Conservation (phyloP, 345 rosid species). For the Euclidium syriacum region DNA sequence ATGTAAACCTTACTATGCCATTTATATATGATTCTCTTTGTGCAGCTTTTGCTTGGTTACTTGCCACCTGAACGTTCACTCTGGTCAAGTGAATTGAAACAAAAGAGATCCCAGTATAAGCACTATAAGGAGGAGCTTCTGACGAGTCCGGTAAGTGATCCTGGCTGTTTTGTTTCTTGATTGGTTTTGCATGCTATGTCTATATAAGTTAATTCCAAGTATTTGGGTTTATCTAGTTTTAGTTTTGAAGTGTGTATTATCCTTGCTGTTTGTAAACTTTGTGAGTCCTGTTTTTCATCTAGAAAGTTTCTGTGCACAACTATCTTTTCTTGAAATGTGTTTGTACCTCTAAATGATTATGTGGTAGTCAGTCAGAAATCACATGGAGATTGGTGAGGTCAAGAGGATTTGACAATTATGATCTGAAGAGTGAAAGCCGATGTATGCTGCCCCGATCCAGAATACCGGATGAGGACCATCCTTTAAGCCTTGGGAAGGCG, state of each 20-base stretch:
- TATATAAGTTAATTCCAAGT: not conserved
- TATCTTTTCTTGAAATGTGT: conserved; percentile 14
- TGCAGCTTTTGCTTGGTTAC: conserved; percentile 91
- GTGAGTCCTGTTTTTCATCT: not conserved
- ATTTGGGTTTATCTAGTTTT: not conserved
- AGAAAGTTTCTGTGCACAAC: not conserved
- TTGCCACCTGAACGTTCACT: conserved; percentile 78
- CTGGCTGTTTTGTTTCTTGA: conserved; percentile 6
- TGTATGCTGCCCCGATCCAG: conserved; percentile 75
- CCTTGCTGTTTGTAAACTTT: not conserved
- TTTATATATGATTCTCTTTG: conserved; percentile 8
- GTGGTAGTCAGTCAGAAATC: conserved; percentile 97
- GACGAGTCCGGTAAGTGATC: conserved; percentile 79
- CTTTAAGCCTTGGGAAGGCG: conserved; percentile 82
- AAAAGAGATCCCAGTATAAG: conserved; percentile 84
- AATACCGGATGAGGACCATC: conserved; percentile 87
- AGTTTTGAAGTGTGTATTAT: not conserved
- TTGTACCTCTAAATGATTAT: conserved; percentile 52
- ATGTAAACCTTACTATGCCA: not conserved
- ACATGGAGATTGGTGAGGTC: conserved; percentile 83
- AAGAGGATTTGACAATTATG: conserved; percentile 39
- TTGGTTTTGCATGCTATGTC: not conserved
- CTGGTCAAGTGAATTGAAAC: conserved; percentile 77
- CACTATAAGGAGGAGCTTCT: conserved; percentile 85
- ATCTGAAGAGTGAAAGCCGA: conserved; percentile 46